Percentiles rank a stretch among this genome's conserved stretches.
These are phyloP conservation scores for Ophiostoma quercus DNA, from an alignment of 2,329 filamentous ascomycete genomes.

Conservation along the genomic window DNA sequence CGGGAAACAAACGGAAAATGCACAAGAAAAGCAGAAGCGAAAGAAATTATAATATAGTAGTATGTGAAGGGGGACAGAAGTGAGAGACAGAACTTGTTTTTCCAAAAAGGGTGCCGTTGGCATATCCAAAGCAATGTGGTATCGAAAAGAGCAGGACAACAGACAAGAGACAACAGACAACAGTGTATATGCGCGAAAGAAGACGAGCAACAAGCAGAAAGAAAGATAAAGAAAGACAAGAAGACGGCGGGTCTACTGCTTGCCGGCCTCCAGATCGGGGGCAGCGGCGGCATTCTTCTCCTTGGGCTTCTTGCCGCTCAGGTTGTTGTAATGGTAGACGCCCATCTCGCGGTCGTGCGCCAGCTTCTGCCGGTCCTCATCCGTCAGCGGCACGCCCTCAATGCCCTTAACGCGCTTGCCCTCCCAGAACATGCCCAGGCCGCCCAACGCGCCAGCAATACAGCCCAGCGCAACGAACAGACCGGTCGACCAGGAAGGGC, in stretches of 20 bases:
- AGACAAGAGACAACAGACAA: neutral
- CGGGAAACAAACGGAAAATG: neutral
- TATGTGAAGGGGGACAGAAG: neutral
- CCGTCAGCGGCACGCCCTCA: slow-evolving; percentile 63
- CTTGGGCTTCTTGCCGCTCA: slow-evolving; percentile 48
- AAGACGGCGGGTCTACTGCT: neutral
- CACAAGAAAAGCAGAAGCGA: neutral
- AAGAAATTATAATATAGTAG: neutral
- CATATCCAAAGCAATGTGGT: neutral
- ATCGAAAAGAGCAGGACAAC: neutral
- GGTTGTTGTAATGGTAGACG: slow-evolving; percentile 55
- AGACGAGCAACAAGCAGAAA: neutral
- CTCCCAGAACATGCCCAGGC: slow-evolving; percentile 65
- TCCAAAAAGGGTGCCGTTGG: neutral
- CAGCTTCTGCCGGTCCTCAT: slow-evolving; percentile 49
- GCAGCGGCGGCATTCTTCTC: slow-evolving; percentile 35
- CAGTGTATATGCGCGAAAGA: neutral
- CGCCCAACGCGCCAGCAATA: slow-evolving; percentile 61
- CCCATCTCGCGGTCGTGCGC: slow-evolving; percentile 50
- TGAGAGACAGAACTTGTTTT: neutral
- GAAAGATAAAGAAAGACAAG: neutral
- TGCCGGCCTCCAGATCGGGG: slow-evolving; percentile 30
- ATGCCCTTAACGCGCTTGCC: slow-evolving; percentile 65
- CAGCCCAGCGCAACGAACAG: slow-evolving; percentile 72
- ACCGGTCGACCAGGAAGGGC: slow-evolving; percentile 76